These are phyloP conservation scores for Cochlearia excelsa DNA, from an alignment of 345 rosid genomes.

Conservation along the genomic window DNA sequence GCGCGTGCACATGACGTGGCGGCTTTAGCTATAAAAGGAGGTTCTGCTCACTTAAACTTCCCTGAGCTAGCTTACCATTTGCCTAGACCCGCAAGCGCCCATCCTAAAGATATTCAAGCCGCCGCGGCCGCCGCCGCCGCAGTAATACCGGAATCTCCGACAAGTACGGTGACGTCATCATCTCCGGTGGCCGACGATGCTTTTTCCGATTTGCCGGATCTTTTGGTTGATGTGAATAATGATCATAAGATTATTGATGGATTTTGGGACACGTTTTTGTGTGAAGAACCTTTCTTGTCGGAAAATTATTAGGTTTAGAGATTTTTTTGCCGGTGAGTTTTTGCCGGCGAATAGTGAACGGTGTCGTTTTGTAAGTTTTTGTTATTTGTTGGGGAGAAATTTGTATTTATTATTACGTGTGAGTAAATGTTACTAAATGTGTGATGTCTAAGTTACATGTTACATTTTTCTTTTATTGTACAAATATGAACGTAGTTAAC, in stretches of 20 bases:
- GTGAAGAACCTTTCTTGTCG: constrained; percentile 36
- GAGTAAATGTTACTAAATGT: constrained; percentile 26
- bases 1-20: constrained; percentile 97
- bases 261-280: constrained; percentile 43
- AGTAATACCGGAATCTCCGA: constrained; percentile 39
- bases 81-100: constrained; percentile 59
- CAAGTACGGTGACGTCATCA: constrained; percentile 29
- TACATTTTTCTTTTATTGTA: constrained; percentile 15
- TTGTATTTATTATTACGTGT: constrained; percentile 4
- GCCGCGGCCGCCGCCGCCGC: constrained; percentile 88
- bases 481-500: constrained; percentile 17
- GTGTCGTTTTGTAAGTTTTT: constrained; percentile 18
- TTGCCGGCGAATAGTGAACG: constrained; percentile 10
- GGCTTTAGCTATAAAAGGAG: constrained; percentile 71
- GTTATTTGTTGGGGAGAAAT: constrained; percentile 7
- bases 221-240: constrained; percentile 36
- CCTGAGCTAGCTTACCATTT: constrained; percentile 59
- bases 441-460: constrained; percentile 29
- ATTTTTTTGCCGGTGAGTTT: not conserved
- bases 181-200: constrained; percentile 50
- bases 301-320: constrained; percentile 18
- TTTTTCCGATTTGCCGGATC: constrained; percentile 70
- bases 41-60: constrained; percentile 71
- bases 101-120: constrained; percentile 85
- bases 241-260: constrained; percentile 39